Evolutionary conservation across 208 protist genomes (phyloP).

Genomic region (Trypanosoma cruzi): DNA sequence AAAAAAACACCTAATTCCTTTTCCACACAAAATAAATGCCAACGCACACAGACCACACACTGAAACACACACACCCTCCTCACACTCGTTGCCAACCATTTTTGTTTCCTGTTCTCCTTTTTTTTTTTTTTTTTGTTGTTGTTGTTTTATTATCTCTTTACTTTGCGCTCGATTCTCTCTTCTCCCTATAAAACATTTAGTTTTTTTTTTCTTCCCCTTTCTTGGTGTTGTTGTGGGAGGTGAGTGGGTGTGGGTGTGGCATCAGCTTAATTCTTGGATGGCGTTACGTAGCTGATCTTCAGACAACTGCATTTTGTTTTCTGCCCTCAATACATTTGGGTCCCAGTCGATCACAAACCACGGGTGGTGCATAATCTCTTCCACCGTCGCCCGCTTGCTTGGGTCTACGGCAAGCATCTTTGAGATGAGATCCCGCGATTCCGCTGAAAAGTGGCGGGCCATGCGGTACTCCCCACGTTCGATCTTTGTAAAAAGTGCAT

Average conservation of each 20-base stretch:
- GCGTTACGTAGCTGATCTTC: slow-evolving; percentile 14
- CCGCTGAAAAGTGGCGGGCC: slow-evolving; percentile 68
- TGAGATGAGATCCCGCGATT: slow-evolving; percentile 66
- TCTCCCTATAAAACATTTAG: neutral
- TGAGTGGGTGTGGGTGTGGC: neutral
- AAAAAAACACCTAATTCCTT: neutral
- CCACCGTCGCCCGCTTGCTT: slow-evolving; percentile 75
- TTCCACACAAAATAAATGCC: neutral
- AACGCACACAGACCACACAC: neutral
- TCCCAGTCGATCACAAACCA: slow-evolving; percentile 90
- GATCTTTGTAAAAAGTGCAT: slow-evolving; percentile 92
- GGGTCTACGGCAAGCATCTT: slow-evolving; percentile 88
- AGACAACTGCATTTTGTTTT: neutral
- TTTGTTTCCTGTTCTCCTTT: too few relatives aligned
- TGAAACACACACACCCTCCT: neutral
- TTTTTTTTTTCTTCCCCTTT: neutral
- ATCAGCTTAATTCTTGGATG: slow-evolving; percentile 21
- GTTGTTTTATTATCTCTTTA: too few relatives aligned
- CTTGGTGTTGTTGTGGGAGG: neutral
- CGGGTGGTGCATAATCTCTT: slow-evolving; percentile 79
- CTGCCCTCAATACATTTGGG: slow-evolving; percentile 33
- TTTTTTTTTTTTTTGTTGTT: too few relatives aligned
- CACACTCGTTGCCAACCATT: too few relatives aligned
- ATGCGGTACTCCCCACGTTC: slow-evolving; percentile 87
- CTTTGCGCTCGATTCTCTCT: too few relatives aligned